phyloP scores from a whole-genome alignment of 2,329 filamentous ascomycete genomes.

The Pseudocercospora cruenta region DNA sequence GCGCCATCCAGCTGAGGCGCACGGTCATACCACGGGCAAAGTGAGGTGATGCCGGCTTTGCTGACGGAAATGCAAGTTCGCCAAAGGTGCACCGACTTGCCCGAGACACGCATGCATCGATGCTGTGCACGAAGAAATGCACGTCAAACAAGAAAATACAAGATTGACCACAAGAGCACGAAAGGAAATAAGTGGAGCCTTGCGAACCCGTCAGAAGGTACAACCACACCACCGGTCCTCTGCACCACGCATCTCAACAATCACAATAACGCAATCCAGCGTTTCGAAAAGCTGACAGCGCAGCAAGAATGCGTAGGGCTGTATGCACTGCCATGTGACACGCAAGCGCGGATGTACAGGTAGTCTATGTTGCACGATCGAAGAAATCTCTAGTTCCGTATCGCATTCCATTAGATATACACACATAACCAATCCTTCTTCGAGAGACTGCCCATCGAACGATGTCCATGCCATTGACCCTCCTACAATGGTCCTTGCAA shows the following conservation, averaged over 20 bases:
- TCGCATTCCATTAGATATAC: conserved; percentile 14
- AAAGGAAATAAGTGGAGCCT: background rate
- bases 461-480: background rate
- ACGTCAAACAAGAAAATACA: background rate
- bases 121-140: background rate
- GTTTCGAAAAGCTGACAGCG: conserved; percentile 5
- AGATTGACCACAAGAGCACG: background rate
- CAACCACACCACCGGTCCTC: background rate
- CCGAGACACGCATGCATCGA: background rate
- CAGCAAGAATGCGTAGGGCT: background rate
- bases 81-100: background rate
- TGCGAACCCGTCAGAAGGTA: background rate
- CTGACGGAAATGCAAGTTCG: background rate
- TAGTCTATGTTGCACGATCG: background rate
- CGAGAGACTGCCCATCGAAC: background rate
- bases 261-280: conserved; percentile 1
- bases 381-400: background rate
- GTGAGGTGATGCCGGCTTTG: background rate
- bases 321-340: background rate
- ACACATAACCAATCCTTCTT: conserved; percentile 7
- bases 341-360: background rate
- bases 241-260: background rate
- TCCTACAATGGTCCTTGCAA: background rate
- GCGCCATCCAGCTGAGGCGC: no score
- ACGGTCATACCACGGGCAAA: no score